These are phyloP conservation scores for Blastobotrys americana DNA, from an alignment of 805 yeast species.

Conservation along the genomic window DNA sequence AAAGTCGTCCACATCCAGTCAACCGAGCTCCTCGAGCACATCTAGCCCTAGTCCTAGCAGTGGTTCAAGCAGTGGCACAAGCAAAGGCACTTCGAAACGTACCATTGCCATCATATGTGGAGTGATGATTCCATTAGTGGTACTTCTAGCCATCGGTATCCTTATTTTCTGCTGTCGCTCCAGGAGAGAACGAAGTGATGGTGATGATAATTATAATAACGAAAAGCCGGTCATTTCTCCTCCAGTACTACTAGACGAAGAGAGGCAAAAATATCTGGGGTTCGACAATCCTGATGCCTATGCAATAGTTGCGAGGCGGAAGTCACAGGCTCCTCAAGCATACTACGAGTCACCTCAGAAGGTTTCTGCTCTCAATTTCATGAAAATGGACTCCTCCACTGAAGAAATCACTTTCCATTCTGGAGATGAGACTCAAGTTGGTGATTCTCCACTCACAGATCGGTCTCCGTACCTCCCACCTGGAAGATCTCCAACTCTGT, in stretches of 20 bases:
- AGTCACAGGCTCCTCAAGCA: slow-evolving; percentile 25
- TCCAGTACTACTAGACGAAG: slow-evolving; percentile 31
- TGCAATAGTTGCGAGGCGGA: slow-evolving; percentile 4
- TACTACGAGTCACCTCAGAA: slow-evolving; percentile 26
- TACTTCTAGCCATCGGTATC: slow-evolving; percentile 45
- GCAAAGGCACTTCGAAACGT: slow-evolving; percentile 32
- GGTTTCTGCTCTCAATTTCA: slow-evolving; percentile 30
- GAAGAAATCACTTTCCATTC: slow-evolving; percentile 12
- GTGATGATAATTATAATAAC: slow-evolving; percentile 18
- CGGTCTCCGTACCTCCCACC: not conserved
- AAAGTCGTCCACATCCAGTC: not conserved
- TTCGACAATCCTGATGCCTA: not conserved
- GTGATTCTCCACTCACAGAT: slow-evolving; percentile 5
- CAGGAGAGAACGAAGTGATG: slow-evolving; percentile 27
- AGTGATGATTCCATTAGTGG: slow-evolving; percentile 66
- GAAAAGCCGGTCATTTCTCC: slow-evolving; percentile 31
- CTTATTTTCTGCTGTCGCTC: slow-evolving; percentile 52
- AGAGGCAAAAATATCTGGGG: slow-evolving; percentile 1
- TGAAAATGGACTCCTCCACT: slow-evolving; percentile 31
- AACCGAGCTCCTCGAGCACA: not conserved
- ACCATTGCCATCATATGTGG: slow-evolving; percentile 85
- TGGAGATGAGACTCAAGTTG: slow-evolving; percentile 11
- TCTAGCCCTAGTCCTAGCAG: slow-evolving; percentile 21
- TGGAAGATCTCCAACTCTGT: not conserved
- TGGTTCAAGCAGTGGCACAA: slow-evolving; percentile 25